Percentiles rank a stretch among this genome's conserved stretches.
Conservation (phyloP, 208 protist species). For the Phytomonas sp. region DNA sequence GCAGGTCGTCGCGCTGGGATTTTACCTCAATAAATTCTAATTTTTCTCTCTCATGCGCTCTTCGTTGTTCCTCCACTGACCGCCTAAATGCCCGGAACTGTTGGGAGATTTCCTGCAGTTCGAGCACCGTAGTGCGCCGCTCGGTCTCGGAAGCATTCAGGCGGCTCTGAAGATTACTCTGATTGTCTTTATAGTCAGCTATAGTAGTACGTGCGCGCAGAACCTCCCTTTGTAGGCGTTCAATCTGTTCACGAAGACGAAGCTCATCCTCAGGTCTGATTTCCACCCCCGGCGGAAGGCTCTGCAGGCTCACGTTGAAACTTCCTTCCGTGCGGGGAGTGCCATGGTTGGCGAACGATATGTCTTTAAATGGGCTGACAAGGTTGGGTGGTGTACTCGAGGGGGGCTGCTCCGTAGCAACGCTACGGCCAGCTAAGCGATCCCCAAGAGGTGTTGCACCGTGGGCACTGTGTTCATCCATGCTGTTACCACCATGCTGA, state of each 20-base stretch:
- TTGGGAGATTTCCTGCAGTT: slow-evolving; percentile 30
- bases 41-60: slow-evolving; percentile 24
- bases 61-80: slow-evolving; percentile 29
- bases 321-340: background rate
- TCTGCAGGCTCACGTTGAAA: background rate
- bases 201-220: background rate
- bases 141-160: slow-evolving; percentile 19
- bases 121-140: slow-evolving; percentile 16
- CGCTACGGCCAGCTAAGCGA: background rate
- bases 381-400: background rate
- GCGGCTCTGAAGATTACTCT: background rate
- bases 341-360: background rate
- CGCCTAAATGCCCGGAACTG: slow-evolving; percentile 19
- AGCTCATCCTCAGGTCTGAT: background rate
- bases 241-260: background rate
- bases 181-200: background rate
- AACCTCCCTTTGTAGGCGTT: background rate
- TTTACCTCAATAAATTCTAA: slow-evolving; percentile 27
- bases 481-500: background rate
- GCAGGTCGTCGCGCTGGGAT: slow-evolving; percentile 57
- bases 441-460: background rate
- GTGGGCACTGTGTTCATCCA: background rate
- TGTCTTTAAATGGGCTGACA: background rate
- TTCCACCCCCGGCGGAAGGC: background rate
- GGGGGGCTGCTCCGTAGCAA: background rate